Evolutionary conservation across 306 rosid genomes (phyloP), one percentile per base, ranked within the genome.

Genomic region (Purshia tridentata): DNA sequence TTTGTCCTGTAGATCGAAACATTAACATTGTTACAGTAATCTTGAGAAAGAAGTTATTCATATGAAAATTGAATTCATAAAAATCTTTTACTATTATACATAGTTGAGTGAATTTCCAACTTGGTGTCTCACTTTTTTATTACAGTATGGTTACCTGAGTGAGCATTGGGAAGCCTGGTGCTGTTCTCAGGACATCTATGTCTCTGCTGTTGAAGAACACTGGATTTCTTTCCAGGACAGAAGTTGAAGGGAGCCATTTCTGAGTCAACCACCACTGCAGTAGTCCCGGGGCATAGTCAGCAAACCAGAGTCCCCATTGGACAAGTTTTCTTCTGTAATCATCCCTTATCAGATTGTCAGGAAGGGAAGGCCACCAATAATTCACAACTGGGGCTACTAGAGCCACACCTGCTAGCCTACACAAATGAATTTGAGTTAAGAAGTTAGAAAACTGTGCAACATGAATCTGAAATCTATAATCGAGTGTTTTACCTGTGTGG

Each of bases 81-180:
- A 50, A 29, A 16, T 37, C 23, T 16, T 35, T 35, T 16, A 15
- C 15, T 9, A 15, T n/a, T 15, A 15, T 16, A 67, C 57, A 67
- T 1, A 0, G 39, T 67, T 37, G 58, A 35, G 35, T 42, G 44
- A 18, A 39, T 4, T 29, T 68, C 45, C 10, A 8, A 52, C 40
- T 52, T 39, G 18, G 63, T 52, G 12, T 22, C 9, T 67, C 9
- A 29, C 46, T 35, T 2, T 2, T 49, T 11, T 23, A n/a, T 4
- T 18, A 53, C 58, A 53, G 40, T 46, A 35, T 68, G 48, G 45
- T 78, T 83, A 87, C 98, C 98, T 85, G 86, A 65, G 92, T 83
- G 51, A 91, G 90, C 98, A 91, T 93, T 6, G 97, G 98, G 78
- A 93, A 93, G 20, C 98, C 98, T 0, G 88, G 90, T n/a, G 81